phyloP scores from a whole-genome alignment of 257 asterid species.

The Primulina tabacum region DNA sequence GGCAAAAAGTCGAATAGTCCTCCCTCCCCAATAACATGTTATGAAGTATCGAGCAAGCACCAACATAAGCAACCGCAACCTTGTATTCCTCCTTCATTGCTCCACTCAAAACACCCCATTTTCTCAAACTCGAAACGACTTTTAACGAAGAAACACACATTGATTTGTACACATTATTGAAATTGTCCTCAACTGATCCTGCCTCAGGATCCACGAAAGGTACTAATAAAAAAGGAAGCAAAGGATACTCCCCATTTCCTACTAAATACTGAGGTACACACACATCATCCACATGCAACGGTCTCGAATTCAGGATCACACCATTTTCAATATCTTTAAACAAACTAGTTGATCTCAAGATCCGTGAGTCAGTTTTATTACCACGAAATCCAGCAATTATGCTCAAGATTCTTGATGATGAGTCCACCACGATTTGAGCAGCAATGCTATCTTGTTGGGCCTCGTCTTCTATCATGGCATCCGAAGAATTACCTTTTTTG shows the following conservation, averaged over 20 bases:
- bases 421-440: constrained; percentile 72
- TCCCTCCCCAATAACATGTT: constrained; percentile 79
- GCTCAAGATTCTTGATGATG: constrained; percentile 68
- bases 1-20: constrained; percentile 64
- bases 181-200: constrained; percentile 51
- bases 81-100: constrained; percentile 45
- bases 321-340: constrained; percentile 48
- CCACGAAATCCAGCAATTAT: constrained; percentile 70
- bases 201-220: constrained; percentile 43
- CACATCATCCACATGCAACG: constrained; percentile 30
- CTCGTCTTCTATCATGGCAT: not conserved
- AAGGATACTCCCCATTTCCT: constrained; percentile 52
- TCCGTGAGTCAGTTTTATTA: constrained; percentile 33
- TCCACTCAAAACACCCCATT: constrained; percentile 64
- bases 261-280: constrained; percentile 51
- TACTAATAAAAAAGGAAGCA: constrained; percentile 65
- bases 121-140: constrained; percentile 57
- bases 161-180: constrained; percentile 40
- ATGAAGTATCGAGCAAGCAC: constrained; percentile 79
- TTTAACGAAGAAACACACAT: constrained; percentile 38
- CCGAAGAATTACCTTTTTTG: not conserved
- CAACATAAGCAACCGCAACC: constrained; percentile 64
- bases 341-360: constrained; percentile 52
- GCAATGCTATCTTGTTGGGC: constrained; percentile 37
- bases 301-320: constrained; percentile 36